phyloP scores from a whole-genome alignment of 1,139 yeast species.

The Sugiyamaella xylanicola region DNA sequence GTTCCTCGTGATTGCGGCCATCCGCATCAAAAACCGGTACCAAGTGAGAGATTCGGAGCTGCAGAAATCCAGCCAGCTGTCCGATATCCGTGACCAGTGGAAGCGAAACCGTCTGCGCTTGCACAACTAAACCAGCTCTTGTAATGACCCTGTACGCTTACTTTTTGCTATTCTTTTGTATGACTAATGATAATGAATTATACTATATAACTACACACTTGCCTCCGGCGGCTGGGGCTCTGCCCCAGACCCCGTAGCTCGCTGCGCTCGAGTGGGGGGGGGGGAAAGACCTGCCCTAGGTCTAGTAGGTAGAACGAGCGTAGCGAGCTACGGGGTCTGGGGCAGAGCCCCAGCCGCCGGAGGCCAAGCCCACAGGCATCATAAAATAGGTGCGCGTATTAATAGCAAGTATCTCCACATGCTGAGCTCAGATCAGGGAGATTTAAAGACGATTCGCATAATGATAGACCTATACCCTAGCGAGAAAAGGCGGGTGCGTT shows the following conservation, averaged over 20 bases:
- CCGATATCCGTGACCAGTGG: slow-evolving; percentile 14
- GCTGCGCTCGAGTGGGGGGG: no score
- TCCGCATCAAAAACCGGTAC: slow-evolving; percentile 48
- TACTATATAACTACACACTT: background rate
- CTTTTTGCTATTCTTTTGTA: slow-evolving; percentile 2
- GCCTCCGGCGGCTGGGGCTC: background rate
- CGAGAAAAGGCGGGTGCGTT: slow-evolving; percentile 2
- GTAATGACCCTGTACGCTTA: background rate
- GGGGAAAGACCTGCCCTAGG: background rate
- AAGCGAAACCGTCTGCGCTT: background rate
- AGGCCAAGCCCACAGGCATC: background rate
- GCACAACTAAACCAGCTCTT: background rate
- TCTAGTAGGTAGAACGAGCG: background rate
- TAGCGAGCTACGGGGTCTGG: background rate
- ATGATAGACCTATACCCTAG: slow-evolving; percentile 9
- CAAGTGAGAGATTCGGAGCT: slow-evolving; percentile 9
- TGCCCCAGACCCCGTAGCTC: background rate
- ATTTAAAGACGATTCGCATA: slow-evolving; percentile 1
- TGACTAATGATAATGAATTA: slow-evolving; percentile 9
- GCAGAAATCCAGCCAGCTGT: slow-evolving; percentile 5
- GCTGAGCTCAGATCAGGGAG: no score
- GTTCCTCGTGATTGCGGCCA: slow-evolving; percentile 57
- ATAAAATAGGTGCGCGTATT: no score
- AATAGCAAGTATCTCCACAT: no score
- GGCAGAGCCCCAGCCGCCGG: slow-evolving; percentile 3